phyloP scores from a whole-genome alignment of 2,329 filamentous ascomycete species.

The Rugonectria rugulosa region DNA sequence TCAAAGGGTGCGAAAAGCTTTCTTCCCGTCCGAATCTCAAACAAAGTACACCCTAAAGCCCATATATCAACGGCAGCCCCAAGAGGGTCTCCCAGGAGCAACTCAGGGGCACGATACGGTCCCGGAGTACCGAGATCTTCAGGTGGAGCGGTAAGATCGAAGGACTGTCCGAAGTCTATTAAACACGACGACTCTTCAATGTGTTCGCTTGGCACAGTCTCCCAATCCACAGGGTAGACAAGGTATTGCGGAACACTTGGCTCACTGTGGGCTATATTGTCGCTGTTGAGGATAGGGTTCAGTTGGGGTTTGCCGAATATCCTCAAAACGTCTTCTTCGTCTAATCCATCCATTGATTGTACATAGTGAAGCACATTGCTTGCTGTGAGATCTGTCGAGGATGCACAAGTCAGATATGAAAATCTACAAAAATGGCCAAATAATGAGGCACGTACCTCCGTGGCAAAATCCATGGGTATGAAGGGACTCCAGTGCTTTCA shows the following conservation, averaged over 20 bases:
- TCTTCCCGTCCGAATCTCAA: conserved; percentile 41
- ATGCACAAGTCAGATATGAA: too few species aligned
- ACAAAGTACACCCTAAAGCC: conserved; percentile 41
- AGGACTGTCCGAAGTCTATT: conserved; percentile 27
- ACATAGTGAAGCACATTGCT: background rate
- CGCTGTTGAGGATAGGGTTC: background rate
- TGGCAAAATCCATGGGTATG: background rate
- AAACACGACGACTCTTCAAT: conserved; percentile 10
- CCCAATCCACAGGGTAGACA: conserved; percentile 29
- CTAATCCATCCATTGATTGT: background rate
- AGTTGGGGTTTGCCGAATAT: background rate
- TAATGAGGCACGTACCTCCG: background rate
- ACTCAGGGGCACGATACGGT: conserved; percentile 38
- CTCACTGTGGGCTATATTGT: background rate
- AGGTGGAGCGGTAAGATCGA: background rate
- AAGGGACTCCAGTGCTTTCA: background rate
- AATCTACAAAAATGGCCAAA: too few species aligned
- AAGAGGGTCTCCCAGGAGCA: conserved; percentile 30
- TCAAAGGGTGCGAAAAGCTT: conserved; percentile 36
- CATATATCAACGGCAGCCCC: conserved; percentile 36
- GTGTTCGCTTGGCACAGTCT: background rate
- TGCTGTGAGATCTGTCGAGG: too few species aligned
- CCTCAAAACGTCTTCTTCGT: background rate
- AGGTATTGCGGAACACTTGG: conserved; percentile 30
- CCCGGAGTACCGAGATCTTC: conserved; percentile 35